Evolutionary conservation across 225 moss, liverwort and hornwort species (phyloP).

Genomic region (Thuidium tamariscinum): DNA sequence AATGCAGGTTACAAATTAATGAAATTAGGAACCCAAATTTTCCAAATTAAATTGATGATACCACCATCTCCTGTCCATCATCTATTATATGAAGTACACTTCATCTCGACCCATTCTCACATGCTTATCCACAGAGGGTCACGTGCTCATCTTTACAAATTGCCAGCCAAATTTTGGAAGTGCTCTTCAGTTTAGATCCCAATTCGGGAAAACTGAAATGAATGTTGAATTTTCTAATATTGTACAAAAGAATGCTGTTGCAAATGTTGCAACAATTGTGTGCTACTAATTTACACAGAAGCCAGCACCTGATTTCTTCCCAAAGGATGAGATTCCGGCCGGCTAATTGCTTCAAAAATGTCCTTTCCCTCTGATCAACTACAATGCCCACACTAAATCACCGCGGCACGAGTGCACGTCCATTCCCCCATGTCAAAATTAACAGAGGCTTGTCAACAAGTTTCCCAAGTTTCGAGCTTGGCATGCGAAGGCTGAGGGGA

Average conservation of each 20-base stretch:
- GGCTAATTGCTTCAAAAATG: not conserved
- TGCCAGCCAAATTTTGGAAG: not conserved
- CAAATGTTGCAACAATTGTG: not conserved
- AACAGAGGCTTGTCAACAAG: not conserved
- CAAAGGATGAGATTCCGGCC: not conserved
- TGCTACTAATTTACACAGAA: not conserved
- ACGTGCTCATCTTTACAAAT: not conserved
- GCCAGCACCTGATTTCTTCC: not conserved
- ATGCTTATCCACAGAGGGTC: not conserved
- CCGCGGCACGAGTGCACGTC: not conserved
- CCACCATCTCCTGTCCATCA: too few relatives aligned
- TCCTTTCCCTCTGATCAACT: not conserved
- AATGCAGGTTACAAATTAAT: too few relatives aligned
- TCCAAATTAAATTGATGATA: too few relatives aligned
- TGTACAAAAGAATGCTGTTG: not conserved
- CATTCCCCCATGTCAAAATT: not conserved
- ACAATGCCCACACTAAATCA: not conserved
- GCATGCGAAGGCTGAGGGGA: not conserved
- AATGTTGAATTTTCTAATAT: not conserved
- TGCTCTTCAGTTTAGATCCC: not conserved
- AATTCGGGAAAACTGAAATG: not conserved
- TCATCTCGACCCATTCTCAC: not conserved
- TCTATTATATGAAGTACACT: not conserved
- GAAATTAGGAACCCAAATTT: too few relatives aligned
- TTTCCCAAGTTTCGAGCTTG: not conserved